These are phyloP conservation scores for Chaetomium fimeti DNA, from an alignment of 495 filamentous ascomycete genomes.

Conservation along the genomic window DNA sequence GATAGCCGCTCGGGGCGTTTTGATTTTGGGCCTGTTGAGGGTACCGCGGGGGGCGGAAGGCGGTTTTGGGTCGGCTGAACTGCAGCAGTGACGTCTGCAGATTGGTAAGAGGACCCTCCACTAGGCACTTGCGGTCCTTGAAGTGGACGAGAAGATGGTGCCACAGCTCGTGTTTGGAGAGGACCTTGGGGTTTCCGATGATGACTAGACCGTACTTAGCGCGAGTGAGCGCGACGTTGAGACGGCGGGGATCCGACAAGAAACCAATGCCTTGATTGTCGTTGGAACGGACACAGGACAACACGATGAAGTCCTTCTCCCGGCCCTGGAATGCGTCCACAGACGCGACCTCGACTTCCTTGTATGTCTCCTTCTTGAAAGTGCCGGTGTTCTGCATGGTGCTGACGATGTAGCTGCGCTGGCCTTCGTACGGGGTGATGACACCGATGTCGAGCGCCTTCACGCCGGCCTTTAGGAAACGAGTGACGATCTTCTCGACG, in stretches of 20 bases:
- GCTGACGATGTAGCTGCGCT: slow-evolving; percentile 96
- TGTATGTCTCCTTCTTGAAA: slow-evolving; percentile 98
- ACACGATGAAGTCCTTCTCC: slow-evolving; percentile 98
- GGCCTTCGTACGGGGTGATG: slow-evolving; percentile 98
- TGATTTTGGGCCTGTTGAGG: slow-evolving; percentile 33
- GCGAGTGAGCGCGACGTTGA: slow-evolving; percentile 97
- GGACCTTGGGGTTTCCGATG: slow-evolving; percentile 94
- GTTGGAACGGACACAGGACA: slow-evolving; percentile 97
- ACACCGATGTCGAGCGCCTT: slow-evolving; percentile 90
- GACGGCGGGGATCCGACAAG: slow-evolving; percentile 94
- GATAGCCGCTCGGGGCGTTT: slow-evolving; percentile 76
- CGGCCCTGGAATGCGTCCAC: slow-evolving; percentile 98
- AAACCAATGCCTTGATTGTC: slow-evolving; percentile 99
- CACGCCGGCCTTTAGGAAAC: slow-evolving; percentile 99
- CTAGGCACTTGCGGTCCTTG: slow-evolving; percentile 94
- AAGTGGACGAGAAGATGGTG: slow-evolving; percentile 95
- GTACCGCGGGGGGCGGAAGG: slow-evolving; percentile 85
- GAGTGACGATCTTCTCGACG: slow-evolving; percentile 95
- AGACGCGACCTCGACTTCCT: slow-evolving; percentile 97
- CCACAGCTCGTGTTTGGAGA: slow-evolving; percentile 98
- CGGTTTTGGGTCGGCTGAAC: slow-evolving; percentile 89
- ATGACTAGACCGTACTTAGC: slow-evolving; percentile 96
- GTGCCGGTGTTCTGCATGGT: slow-evolving; percentile 97
- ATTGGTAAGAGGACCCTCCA: slow-evolving; percentile 95
- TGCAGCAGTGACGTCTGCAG: slow-evolving; percentile 92